Percentiles rank a stretch among this genome's conserved stretches.
phyloP scores from a whole-genome alignment of 768 basidiomycete species.

The Tricholoma bakamatsutake region DNA sequence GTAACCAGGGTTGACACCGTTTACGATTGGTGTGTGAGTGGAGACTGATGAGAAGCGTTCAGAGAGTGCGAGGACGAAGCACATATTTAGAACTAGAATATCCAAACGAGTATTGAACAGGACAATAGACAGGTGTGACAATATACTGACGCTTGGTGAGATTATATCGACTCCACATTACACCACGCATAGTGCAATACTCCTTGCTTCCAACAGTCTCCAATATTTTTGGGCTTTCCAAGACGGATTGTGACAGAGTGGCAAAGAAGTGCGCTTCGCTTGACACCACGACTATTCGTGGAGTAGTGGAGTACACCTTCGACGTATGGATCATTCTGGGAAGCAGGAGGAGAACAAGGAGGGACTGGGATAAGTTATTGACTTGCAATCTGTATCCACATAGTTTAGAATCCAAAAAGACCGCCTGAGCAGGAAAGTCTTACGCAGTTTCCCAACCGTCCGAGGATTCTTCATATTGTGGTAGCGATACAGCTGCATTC shows the following conservation, averaged over 20 bases:
- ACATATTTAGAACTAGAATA: constrained; percentile 31
- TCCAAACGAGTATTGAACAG: neutral
- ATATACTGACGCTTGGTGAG: constrained; percentile 29
- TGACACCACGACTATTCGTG: constrained; percentile 35
- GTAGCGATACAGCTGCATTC: constrained; percentile 29
- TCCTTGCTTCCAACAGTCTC: constrained; percentile 25
- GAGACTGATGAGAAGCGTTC: constrained; percentile 19
- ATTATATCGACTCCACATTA: constrained; percentile 19
- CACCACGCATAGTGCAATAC: constrained; percentile 18
- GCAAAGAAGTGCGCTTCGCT: constrained; percentile 36
- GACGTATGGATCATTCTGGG: constrained; percentile 37
- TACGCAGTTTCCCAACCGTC: constrained; percentile 47
- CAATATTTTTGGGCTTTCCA: constrained; percentile 23
- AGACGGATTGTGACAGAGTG: constrained; percentile 17
- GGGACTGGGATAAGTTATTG: constrained; percentile 36
- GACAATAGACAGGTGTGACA: neutral
- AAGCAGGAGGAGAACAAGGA: constrained; percentile 36
- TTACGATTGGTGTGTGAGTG: constrained; percentile 24
- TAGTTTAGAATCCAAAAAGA: neutral
- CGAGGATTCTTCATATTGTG: constrained; percentile 16
- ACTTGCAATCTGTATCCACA: constrained; percentile 39
- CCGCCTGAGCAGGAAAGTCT: constrained; percentile 4
- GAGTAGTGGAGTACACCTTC: constrained; percentile 20
- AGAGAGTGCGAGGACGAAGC: constrained; percentile 32
- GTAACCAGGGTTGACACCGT: constrained; percentile 36